Percentiles rank a stretch among this genome's conserved stretches.
These are phyloP conservation scores for Aureobasidium sp. DNA, from an alignment of 2,329 filamentous ascomycete species.

Conservation along the genomic window DNA sequence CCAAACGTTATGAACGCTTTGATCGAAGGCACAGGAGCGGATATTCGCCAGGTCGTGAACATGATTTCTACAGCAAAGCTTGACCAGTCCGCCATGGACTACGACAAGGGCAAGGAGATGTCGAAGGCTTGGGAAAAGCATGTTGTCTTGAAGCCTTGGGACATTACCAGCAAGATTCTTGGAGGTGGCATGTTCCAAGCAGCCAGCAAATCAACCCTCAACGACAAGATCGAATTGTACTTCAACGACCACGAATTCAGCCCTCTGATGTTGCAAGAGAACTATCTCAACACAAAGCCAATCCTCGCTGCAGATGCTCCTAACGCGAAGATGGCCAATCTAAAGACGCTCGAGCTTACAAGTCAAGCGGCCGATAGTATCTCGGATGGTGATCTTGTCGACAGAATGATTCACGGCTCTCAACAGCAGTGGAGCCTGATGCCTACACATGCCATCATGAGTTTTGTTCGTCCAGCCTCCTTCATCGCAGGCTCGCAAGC, in stretches of 20 bases:
- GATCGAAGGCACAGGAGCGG: conserved; percentile 90
- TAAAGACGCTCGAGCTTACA: conserved; percentile 79
- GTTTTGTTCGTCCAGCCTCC: conserved; percentile 84
- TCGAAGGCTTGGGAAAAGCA: conserved; percentile 98
- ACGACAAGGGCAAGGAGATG: conserved; percentile 84
- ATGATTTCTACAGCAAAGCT: conserved; percentile 95
- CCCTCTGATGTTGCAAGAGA: conserved; percentile 96
- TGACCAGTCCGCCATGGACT: conserved; percentile 72
- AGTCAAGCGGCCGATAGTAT: conserved; percentile 92
- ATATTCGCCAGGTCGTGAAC: conserved; percentile 97
- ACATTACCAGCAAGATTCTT: conserved; percentile 90
- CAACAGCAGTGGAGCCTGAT: conserved; percentile 98
- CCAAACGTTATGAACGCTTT: conserved; percentile 79
- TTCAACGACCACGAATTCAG: conserved; percentile 99
- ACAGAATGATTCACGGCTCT: conserved; percentile 95
- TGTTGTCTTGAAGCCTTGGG: conserved; percentile 93
- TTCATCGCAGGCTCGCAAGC: conserved; percentile 72
- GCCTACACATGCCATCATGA: conserved; percentile 93
- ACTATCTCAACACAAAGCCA: conserved; percentile 83
- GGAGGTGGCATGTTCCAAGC: conserved; percentile 78
- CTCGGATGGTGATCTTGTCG: conserved; percentile 91
- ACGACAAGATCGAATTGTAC: conserved; percentile 97
- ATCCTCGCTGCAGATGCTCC: conserved; percentile 51
- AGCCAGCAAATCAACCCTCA: conserved; percentile 77
- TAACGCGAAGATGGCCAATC: conserved; percentile 54